Evolutionary conservation across 2,329 filamentous ascomycete genomes (phyloP).

Genomic region (Aschersonia sp.): DNA sequence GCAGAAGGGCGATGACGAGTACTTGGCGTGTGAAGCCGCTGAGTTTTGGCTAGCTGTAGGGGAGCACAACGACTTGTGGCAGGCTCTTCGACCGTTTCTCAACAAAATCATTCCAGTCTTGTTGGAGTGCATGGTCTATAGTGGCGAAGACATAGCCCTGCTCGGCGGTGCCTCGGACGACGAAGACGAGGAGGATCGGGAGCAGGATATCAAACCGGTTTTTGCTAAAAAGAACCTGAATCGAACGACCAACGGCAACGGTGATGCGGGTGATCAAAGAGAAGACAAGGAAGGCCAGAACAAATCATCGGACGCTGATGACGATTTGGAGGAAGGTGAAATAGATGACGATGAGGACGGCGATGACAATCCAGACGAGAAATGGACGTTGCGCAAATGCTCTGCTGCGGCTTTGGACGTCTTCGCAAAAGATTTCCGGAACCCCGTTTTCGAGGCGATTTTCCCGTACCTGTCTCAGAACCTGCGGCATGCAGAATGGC

Average conservation of each 20-base stretch:
- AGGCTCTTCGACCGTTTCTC: conserved; percentile 62
- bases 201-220: conserved; percentile 80
- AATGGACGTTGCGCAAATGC: conserved; percentile 93
- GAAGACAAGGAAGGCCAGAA: conserved; percentile 28
- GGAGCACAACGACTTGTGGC: conserved; percentile 70
- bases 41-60: conserved; percentile 96
- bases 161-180: conserved; percentile 77
- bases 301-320: conserved; percentile 46
- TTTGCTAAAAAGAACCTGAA: conserved; percentile 62
- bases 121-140: conserved; percentile 90
- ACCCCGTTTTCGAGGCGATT: conserved; percentile 78
- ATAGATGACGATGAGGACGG: conserved; percentile 63
- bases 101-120: conserved; percentile 78
- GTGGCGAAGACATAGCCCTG: conserved; percentile 78
- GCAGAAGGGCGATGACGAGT: conserved; percentile 75
- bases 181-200: conserved; percentile 79
- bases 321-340: conserved; percentile 78
- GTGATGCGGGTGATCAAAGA: conserved; percentile 7
- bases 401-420: conserved; percentile 91
- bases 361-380: conserved; percentile 77
- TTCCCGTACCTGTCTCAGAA: conserved; percentile 87
- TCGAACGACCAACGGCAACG: conserved; percentile 44
- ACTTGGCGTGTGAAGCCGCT: conserved; percentile 83
- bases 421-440: conserved; percentile 79
- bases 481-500: conserved; percentile 79